Percentiles rank a stretch among this genome's conserved stretches.
Evolutionary conservation across 345 rosid genomes (phyloP).

Genomic region (Populus deltoides): DNA sequence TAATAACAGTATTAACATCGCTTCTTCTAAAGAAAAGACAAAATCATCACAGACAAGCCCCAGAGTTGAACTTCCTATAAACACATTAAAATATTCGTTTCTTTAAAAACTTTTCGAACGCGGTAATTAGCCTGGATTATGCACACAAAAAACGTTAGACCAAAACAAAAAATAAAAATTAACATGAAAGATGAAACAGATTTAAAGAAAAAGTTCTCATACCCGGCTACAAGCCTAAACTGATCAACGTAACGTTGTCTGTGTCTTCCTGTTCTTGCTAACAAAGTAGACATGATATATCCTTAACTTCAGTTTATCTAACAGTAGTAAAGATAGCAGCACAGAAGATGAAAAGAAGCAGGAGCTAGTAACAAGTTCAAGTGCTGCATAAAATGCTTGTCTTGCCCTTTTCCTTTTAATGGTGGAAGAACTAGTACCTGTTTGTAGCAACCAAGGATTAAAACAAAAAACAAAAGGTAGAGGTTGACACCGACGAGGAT

Average conservation of each 20-base stretch:
- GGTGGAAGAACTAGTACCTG: neutral
- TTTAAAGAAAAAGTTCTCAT: neutral
- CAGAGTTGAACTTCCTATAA: neutral
- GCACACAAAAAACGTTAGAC: neutral
- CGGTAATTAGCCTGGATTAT: neutral
- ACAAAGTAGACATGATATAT: slow-evolving; percentile 26
- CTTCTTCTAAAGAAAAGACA: neutral
- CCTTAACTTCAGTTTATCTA: neutral
- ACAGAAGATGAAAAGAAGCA: neutral
- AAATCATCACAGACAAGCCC: neutral
- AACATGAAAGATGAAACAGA: neutral
- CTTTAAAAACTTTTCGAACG: neutral
- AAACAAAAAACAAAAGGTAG: neutral
- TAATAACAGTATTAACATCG: neutral
- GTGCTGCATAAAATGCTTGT: neutral
- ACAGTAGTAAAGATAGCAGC: too few relatives aligned
- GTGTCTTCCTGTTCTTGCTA: slow-evolving; percentile 45
- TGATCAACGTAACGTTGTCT: slow-evolving; percentile 46
- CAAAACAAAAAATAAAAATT: neutral
- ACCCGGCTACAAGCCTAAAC: slow-evolving; percentile 55
- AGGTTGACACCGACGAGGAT: slow-evolving; percentile 12
- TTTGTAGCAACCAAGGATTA: too few relatives aligned
- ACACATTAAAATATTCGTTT: neutral
- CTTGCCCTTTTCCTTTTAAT: neutral
- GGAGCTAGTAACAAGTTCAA: neutral